Evolutionary conservation across 2,329 filamentous ascomycete species (phyloP), one percentile per base, ranked within the genome.

Genomic region (Byssochlamys sp.): DNA sequence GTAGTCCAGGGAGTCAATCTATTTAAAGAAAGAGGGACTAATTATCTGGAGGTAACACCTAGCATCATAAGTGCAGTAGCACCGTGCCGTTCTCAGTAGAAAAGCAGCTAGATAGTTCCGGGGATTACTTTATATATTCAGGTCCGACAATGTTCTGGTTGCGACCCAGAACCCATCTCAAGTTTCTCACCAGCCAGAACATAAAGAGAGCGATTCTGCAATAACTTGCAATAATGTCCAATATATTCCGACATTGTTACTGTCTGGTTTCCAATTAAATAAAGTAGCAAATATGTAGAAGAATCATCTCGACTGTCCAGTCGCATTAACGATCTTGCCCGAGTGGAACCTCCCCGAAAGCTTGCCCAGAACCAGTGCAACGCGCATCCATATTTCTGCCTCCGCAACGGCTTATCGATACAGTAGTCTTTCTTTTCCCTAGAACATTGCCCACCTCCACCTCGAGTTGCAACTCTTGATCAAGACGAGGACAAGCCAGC

Each of bases 381-480:
- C 27, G 49, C 49, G 49, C 49, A 28, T 51, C 49, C 49, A 51
- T 12, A 26, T 51, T 26, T 51, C 49, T 51, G 49, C 49, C 49
- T 51, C 49, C 58, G 55, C 52, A 53, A 55, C 54, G 48, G 48
- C 26, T 26, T 57, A 55, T 55, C 27, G 39, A 45, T 45, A 19
- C 19, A 19, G 19, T 19, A 45, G n/a, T 45, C n/a, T 24, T 45
- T 45, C 39, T 24, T 57, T 58, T 53, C 53, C 52, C 52, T n/a
- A 57, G 45, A 55, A 48, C 25, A 26, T 53, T 39, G 53, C 48
- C 52, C 26, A 56, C 39, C 55, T 57, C 56, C 58, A 51, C 58
- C 58, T 58, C 52, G 53, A 10, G 58, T 55, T 50, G 27, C 35
- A 49, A 51, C 45, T 45, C 54, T 55, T 52, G 4, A 45, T 45